phyloP scores from a whole-genome alignment of 2,329 filamentous ascomycete genomes.

The Macrophomina tecta region DNA sequence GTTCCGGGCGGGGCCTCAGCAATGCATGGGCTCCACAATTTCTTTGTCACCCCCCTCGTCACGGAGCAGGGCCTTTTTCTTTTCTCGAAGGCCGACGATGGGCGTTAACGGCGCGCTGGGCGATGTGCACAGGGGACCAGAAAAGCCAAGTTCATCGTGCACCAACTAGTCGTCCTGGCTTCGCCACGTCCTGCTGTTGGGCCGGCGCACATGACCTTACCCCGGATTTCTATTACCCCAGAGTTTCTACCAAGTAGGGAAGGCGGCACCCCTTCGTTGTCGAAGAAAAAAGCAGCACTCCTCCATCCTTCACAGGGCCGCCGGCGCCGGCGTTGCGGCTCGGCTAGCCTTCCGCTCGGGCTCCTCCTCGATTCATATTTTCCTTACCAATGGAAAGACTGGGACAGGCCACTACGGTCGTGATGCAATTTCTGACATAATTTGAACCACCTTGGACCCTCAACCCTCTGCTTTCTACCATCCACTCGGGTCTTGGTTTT shows the following conservation, averaged over 20 bases:
- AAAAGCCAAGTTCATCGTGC: slow-evolving; percentile 1
- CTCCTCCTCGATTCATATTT: not conserved
- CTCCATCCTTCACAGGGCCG: not conserved
- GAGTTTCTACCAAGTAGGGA: slow-evolving; percentile 9
- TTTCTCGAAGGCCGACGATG: slow-evolving; percentile 15
- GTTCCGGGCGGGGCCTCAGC: slow-evolving; percentile 1
- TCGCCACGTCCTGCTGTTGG: not conserved
- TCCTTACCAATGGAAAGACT: slow-evolving; percentile 6
- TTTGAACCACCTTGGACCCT: slow-evolving; percentile 14
- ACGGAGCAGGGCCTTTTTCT: not conserved
- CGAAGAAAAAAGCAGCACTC: not conserved
- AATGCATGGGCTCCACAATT: slow-evolving; percentile 14
- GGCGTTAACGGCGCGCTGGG: slow-evolving; percentile 15
- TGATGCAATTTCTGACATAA: slow-evolving; percentile 26
- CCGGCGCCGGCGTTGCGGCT: not conserved
- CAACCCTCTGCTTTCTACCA: not conserved
- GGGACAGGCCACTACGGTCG: not conserved
- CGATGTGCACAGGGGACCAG: slow-evolving; percentile 15
- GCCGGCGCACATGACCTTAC: slow-evolving; percentile 22
- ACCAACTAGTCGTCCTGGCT: not conserved
- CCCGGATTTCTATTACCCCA: slow-evolving; percentile 26
- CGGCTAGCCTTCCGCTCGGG: slow-evolving; percentile 17
- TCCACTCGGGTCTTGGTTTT: not conserved
- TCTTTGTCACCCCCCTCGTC: not conserved
- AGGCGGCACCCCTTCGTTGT: not conserved